phyloP scores from a whole-genome alignment of 306 rosid species.

The Ceratonia siliqua region DNA sequence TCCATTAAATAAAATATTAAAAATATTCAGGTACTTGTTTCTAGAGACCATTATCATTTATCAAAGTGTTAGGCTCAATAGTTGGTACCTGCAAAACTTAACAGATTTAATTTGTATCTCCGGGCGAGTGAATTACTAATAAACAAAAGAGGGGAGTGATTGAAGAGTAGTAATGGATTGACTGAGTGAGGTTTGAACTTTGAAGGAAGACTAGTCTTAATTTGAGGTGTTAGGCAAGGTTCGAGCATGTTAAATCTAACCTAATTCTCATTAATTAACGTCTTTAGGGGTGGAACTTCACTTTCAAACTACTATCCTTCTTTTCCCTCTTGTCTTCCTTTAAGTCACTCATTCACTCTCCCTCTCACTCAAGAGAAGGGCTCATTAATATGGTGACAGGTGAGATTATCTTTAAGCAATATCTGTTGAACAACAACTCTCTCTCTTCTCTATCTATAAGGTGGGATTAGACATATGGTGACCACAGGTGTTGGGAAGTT shows the following conservation, averaged over 20 bases:
- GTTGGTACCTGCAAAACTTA: not conserved
- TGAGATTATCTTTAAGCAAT: slow-evolving; percentile 9
- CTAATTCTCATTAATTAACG: slow-evolving; percentile 10
- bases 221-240: slow-evolving; percentile 36
- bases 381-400: no score
- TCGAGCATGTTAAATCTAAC: slow-evolving; percentile 14
- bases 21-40: no score
- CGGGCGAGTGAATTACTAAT: no score
- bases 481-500: slow-evolving; percentile 28
- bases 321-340: no score
- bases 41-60: no score
- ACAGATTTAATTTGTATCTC: no score
- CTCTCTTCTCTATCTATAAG: not conserved
- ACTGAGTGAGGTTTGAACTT: slow-evolving; percentile 10
- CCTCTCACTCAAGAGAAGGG: no score
- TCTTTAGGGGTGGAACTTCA: slow-evolving; percentile 39
- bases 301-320: no score
- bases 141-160: no score
- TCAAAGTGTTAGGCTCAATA: not conserved
- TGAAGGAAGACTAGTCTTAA: slow-evolving; percentile 16
- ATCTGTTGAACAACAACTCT: slow-evolving; percentile 18
- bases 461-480: slow-evolving; percentile 37
- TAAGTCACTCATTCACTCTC: no score
- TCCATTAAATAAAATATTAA: no score
- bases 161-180: slow-evolving; percentile 2